Evolutionary conservation across 2,329 filamentous ascomycete genomes (phyloP), one percentile per base, ranked within the genome.

Genomic region (Cryoendolithus antarcticus): DNA sequence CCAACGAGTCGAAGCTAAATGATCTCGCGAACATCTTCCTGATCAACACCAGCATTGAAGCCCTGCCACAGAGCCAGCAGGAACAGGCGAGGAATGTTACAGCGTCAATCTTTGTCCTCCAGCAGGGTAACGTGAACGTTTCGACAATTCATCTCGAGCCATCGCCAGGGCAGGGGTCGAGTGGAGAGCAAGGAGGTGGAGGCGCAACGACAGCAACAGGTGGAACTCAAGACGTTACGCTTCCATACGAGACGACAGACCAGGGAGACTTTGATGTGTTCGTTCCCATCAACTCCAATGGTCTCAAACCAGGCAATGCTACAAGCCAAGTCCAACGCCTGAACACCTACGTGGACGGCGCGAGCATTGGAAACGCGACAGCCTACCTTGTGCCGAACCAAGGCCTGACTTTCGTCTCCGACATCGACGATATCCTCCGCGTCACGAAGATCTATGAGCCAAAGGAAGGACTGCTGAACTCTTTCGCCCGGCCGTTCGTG

Each of bases 351-450:
- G 70, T 77, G 3, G 70, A 79, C 40, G 78, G 77, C 4, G 54
- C 57, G 5, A 76, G 74, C 2, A 73, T 71, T 1, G 82, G 82
- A 39, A 88, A 88, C 50, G 72, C 78, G 4, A 88, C 82, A 1
- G 79, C 80, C 0, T 88, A 84, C 53, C 71, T 88, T 1, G 80
- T 88, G 0, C 82, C 83, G 0, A 65, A 75, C 0, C 65, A 69
- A 9, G 83, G 83, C 11, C 61, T 85, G 13, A 86, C 82, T 1
- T 68, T 88, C 44, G 65, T 88, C 48, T 82, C 77, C 1, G 83
- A 88, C 52, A 83, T 88, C 44, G 82, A 86, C 48, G 83, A 88
- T 53, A 85, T 86, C 42, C 70, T 86, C 0, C 76, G 82, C n/a
- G 64, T 86, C 1, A 88, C 82, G 40, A 83, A 85, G 60, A 88